Evolutionary conservation across 2,329 filamentous ascomycete genomes (phyloP).

Genomic region (Onygenales sp.): DNA sequence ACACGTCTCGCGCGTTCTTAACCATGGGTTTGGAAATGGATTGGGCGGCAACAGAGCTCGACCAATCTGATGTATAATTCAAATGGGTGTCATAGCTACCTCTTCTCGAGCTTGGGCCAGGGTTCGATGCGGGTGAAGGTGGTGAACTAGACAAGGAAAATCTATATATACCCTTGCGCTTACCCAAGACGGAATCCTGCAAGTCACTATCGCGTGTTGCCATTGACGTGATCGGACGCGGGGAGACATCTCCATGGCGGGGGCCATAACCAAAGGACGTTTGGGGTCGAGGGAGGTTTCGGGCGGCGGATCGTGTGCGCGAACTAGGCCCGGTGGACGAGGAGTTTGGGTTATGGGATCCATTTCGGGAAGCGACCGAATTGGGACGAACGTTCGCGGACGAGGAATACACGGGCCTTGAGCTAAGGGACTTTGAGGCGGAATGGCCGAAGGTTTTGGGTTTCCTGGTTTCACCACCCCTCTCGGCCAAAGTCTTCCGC

Average conservation of each 20-base stretch:
- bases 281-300: slow-evolving; percentile 39
- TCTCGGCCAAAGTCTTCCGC: slow-evolving; percentile 49
- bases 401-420: slow-evolving; percentile 19
- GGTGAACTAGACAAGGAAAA: slow-evolving; percentile 23
- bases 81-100: slow-evolving; percentile 17
- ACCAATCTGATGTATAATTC: slow-evolving; percentile 18
- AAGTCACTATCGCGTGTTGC: slow-evolving; percentile 30
- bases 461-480: slow-evolving; percentile 43
- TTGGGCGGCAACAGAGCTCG: slow-evolving; percentile 19
- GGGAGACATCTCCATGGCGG: slow-evolving; percentile 35
- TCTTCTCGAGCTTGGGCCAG: slow-evolving; percentile 9
- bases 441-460: slow-evolving; percentile 32
- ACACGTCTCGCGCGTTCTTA: slow-evolving; percentile 21
- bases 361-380: slow-evolving; percentile 36
- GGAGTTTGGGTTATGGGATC: slow-evolving; percentile 42
- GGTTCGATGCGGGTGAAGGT: slow-evolving; percentile 10
- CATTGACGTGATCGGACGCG: slow-evolving; percentile 34
- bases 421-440: slow-evolving; percentile 31
- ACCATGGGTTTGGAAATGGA: slow-evolving; percentile 3
- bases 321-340: slow-evolving; percentile 47
- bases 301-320: slow-evolving; percentile 35
- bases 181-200: slow-evolving; percentile 29
- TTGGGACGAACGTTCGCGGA: slow-evolving; percentile 29
- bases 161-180: slow-evolving; percentile 45
- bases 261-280: slow-evolving; percentile 44